Evolutionary conservation across 2,329 filamentous ascomycete species (phyloP).

Genomic region (Colletotrichum spaethianum): DNA sequence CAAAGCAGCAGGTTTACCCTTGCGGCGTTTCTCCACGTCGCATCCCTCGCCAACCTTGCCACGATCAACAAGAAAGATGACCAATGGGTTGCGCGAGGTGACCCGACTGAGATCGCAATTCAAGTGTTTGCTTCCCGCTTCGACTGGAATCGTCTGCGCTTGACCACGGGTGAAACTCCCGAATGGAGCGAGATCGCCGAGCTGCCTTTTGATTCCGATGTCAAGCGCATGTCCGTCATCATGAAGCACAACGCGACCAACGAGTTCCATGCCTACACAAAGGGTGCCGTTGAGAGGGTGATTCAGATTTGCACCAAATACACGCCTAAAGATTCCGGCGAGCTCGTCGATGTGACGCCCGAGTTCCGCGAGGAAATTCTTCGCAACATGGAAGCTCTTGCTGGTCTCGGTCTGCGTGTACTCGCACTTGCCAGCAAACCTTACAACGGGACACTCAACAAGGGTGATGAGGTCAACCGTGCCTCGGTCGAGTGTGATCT

Average conservation of each 20-base stretch:
- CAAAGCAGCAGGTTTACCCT: constrained; percentile 61
- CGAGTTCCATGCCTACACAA: constrained; percentile 62
- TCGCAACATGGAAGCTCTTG: constrained; percentile 75
- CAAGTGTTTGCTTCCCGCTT: constrained; percentile 80
- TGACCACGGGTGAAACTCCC: constrained; percentile 63
- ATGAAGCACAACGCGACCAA: constrained; percentile 60
- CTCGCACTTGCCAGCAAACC: constrained; percentile 73
- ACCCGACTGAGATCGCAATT: constrained; percentile 80
- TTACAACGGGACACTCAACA: constrained; percentile 51
- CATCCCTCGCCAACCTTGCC: constrained; percentile 70
- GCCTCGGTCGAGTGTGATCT: constrained; percentile 71
- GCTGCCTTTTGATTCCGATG: constrained; percentile 79
- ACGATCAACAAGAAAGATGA: constrained; percentile 59
- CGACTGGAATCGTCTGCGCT: constrained; percentile 68
- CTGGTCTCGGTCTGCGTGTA: constrained; percentile 75
- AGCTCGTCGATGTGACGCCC: constrained; percentile 60
- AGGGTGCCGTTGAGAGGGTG: constrained; percentile 78
- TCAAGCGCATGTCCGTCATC: constrained; percentile 82
- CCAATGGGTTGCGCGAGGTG: constrained; percentile 73
- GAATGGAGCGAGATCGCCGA: constrained; percentile 73
- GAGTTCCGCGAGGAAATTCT: constrained; percentile 69
- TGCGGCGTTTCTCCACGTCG: constrained; percentile 69
- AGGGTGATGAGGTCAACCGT: constrained; percentile 63
- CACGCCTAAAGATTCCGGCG: constrained; percentile 42
- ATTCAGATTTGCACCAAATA: constrained; percentile 70